Evolutionary conservation across 129 eudicot genomes (phyloP).

Genomic region (Lactuca sativa): DNA sequence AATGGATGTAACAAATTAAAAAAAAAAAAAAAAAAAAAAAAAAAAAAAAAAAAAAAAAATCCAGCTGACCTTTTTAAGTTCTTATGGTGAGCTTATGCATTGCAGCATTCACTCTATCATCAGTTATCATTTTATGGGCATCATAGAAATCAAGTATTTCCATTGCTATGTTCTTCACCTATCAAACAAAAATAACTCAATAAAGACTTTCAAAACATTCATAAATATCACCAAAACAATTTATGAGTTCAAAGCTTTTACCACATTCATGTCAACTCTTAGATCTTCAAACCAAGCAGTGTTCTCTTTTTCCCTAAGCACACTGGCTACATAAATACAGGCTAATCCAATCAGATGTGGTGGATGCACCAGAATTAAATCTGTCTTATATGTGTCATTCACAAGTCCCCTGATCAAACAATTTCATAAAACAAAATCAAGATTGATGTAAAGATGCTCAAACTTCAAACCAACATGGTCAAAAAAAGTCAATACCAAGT

Average conservation of each 20-base stretch:
- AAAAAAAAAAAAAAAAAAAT: background rate
- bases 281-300: constrained; percentile 98
- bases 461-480: background rate
- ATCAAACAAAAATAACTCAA: constrained; percentile 13
- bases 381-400: constrained; percentile 96
- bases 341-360: constrained; percentile 94
- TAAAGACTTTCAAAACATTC: background rate
- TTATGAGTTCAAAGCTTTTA: constrained; percentile 18
- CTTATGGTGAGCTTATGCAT: constrained; percentile 67
- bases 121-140: constrained; percentile 62
- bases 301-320: constrained; percentile 81
- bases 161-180: constrained; percentile 98
- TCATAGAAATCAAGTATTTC: constrained; percentile 94
- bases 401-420: constrained; percentile 71
- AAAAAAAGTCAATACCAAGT: constrained; percentile 53
- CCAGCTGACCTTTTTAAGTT: constrained; percentile 27
- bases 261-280: constrained; percentile 92
- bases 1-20: constrained; percentile 19
- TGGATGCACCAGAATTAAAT: constrained; percentile 83
- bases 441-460: background rate
- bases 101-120: constrained; percentile 70
- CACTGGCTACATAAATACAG: constrained; percentile 87
- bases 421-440: background rate
- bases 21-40: background rate
- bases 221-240: background rate